These are phyloP conservation scores for Clavispora fructus DNA, from an alignment of 805 yeast species.

Conservation along the genomic window DNA sequence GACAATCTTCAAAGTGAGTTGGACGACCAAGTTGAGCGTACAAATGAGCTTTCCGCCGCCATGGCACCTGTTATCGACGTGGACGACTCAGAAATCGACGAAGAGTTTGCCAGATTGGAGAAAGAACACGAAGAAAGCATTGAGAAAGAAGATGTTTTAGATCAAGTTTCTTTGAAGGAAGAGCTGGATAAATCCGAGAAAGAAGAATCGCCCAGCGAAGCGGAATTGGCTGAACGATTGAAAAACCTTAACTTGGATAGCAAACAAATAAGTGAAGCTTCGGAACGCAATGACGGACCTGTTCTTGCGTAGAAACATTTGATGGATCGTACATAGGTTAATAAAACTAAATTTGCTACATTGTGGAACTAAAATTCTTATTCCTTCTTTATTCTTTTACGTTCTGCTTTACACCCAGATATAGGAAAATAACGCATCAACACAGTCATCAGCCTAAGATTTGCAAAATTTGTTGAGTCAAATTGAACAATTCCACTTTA, in stretches of 20 bases:
- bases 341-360: background rate
- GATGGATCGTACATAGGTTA: background rate
- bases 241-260: background rate
- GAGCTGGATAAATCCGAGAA: background rate
- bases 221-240: background rate
- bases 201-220: background rate
- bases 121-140: constrained; percentile 10
- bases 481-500: constrained; percentile 56
- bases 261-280: background rate
- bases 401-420: background rate
- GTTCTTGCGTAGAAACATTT: background rate
- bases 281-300: background rate
- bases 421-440: background rate
- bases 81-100: constrained; percentile 25
- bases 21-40: constrained; percentile 23
- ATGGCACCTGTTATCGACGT: constrained; percentile 10
- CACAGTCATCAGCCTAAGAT: constrained; percentile 29
- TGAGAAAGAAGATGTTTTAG: background rate
- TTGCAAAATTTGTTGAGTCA: constrained; percentile 64
- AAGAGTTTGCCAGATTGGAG: constrained; percentile 22
- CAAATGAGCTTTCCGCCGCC: constrained; percentile 24
- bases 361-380: background rate
- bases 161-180: background rate
- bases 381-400: background rate
- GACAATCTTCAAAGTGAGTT: constrained; percentile 24